These are phyloP conservation scores for Trichoderma guizhouense DNA, from an alignment of 2,329 filamentous ascomycete genomes.

Conservation along the genomic window DNA sequence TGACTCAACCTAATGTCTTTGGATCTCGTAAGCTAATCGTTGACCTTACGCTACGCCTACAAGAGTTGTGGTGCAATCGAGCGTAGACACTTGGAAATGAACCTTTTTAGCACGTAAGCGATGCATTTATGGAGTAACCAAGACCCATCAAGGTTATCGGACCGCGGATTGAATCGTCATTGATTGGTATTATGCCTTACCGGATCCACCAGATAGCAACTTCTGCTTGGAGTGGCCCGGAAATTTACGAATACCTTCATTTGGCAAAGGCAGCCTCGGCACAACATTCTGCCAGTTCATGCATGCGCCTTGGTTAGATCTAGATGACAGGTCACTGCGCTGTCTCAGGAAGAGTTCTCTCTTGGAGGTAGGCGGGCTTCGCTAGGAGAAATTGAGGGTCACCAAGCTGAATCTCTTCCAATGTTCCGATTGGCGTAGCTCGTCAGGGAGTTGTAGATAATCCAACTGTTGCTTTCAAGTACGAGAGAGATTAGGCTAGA, in stretches of 20 bases:
- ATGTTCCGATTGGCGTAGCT: background rate
- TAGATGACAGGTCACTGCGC: background rate
- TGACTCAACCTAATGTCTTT: background rate
- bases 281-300: background rate
- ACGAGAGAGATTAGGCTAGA: fast-evolving
- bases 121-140: background rate
- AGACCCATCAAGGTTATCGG: background rate
- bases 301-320: background rate
- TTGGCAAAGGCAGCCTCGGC: background rate
- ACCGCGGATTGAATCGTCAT: background rate
- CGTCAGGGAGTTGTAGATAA: background rate
- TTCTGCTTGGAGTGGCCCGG: background rate
- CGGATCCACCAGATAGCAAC: background rate
- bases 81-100: background rate
- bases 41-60: background rate
- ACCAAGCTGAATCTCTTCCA: background rate
- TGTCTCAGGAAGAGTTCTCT: background rate
- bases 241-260: background rate
- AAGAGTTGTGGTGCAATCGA: background rate
- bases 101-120: background rate
- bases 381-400: background rate
- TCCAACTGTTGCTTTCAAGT: background rate
- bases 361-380: background rate
- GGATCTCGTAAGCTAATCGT: background rate
- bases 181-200: background rate